Conservation (phyloP, 2,329 filamentous ascomycete species). For the Beauveria pseudobassiana region DNA sequence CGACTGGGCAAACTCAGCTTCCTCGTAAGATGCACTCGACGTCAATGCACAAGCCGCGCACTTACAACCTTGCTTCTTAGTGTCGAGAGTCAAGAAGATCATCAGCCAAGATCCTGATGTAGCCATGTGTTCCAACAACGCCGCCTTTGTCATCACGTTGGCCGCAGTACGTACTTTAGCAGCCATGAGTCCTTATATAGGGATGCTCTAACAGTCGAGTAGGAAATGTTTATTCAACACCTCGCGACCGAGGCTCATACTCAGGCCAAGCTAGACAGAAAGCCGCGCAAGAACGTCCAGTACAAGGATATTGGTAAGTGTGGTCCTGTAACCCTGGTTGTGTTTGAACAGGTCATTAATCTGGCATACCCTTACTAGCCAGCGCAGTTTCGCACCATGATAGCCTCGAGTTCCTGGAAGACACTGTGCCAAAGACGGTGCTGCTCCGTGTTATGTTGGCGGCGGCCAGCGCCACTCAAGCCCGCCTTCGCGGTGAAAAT, state of each 20-base stretch:
- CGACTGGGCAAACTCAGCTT: constrained; percentile 76
- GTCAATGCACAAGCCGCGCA: background rate
- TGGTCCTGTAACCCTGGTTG: background rate
- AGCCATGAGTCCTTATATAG: background rate
- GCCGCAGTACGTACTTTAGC: constrained; percentile 56
- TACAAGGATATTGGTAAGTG: constrained; percentile 81
- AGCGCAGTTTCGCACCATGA: constrained; percentile 81
- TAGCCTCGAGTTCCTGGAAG: constrained; percentile 89
- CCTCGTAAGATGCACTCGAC: constrained; percentile 55
- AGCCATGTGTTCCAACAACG: constrained; percentile 80
- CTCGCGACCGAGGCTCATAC: constrained; percentile 78
- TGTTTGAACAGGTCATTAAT: background rate
- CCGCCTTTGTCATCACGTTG: constrained; percentile 86
- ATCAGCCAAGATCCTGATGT: constrained; percentile 84
- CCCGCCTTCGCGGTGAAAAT: constrained; percentile 35
- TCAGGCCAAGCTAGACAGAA: constrained; percentile 83
- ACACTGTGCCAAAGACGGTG: constrained; percentile 84
- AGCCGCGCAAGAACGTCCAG: constrained; percentile 87
- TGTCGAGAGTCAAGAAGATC: constrained; percentile 93
- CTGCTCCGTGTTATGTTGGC: no score
- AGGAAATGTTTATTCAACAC: constrained; percentile 96
- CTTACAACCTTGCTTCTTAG: constrained; percentile 37
- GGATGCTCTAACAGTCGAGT: constrained; percentile 6
- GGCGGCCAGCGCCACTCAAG: constrained; percentile 42
- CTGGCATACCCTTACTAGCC: constrained; percentile 39